Evolutionary conservation across 768 basidiomycete species (phyloP), one percentile per base, ranked within the genome.

Genomic region (Collybia sordida): DNA sequence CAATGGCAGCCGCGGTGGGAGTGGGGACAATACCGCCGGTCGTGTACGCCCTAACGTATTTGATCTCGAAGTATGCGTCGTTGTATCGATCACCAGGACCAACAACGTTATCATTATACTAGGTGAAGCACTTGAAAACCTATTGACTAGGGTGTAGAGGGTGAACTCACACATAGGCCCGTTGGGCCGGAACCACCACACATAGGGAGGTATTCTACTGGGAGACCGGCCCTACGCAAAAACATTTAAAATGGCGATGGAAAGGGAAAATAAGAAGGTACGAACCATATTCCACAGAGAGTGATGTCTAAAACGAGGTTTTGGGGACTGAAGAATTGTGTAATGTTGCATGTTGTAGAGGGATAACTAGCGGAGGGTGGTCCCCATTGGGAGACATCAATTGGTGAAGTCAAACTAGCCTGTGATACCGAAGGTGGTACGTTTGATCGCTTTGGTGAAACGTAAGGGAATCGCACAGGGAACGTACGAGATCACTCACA

Each of bases 61-160:
- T 72, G 59, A 90, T 72, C 64, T 88, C 85, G 57, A 88, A 90
- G 65, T 80, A 85, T 3, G 78, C 77, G 25, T 70, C 58, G 57
- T 72, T 63, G 57, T 70, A 78, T 47, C 67, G 66, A 35, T 58
- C 62, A 7, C 73, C 74, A 3, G 73, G 59, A 23, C 76, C 75
- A 39, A 77, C 67, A 14, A 81, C 78, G 52, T 77, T 79, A 59
- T 79, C 78, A 22, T 71, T 70, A 58, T 80, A 81, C 70, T 79
- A 44, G 4, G 27, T 4, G 18, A n/a, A 53, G 18, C 27, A 19
- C 38, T 21, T 36, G 54, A 42, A 45, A 44, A 12, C 14, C 15
- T n/a, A n/a, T n/a, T n/a, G 34, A 44, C 14, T 25, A 38, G 14
- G 35, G 8, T 21, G n/a, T 34, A 37, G 39, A 36, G 14, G 35